Percentiles rank a stretch among this genome's conserved stretches.
phyloP scores from a whole-genome alignment of 257 asterid species.

The Eustoma russellianum region DNA sequence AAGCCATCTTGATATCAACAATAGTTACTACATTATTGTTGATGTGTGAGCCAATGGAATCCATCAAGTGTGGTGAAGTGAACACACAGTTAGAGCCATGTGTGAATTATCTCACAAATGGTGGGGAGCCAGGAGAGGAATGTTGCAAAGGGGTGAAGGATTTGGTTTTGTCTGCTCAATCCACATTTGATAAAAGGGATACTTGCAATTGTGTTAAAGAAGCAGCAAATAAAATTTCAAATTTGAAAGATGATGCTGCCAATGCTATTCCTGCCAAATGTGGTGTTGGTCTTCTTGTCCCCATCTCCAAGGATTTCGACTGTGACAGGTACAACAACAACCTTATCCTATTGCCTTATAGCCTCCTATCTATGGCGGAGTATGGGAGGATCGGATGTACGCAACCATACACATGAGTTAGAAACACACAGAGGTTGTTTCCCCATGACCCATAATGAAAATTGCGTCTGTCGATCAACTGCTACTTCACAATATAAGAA shows the following conservation, averaged over 20 bases:
- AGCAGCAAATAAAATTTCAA: constrained; percentile 18
- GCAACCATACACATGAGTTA: no score
- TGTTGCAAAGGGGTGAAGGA: constrained; percentile 28
- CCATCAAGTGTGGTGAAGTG: constrained; percentile 31
- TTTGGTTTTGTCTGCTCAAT: constrained; percentile 11
- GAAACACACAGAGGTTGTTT: no score
- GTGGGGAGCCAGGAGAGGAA: constrained; percentile 8
- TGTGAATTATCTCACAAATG: constrained; percentile 21
- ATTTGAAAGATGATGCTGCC: constrained; percentile 31
- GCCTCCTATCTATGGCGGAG: no score
- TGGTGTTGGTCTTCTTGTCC: constrained; percentile 20
- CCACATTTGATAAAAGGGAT: constrained; percentile 17
- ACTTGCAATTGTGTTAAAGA: constrained; percentile 27
- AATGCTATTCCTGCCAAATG: constrained; percentile 27
- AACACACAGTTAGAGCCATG: constrained; percentile 23
- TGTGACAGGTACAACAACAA: constrained; percentile 28
- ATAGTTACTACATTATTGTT: constrained; percentile 17
- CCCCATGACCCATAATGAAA: no score
- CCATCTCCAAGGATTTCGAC: constrained; percentile 30
- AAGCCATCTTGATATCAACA: constrained; percentile 10
- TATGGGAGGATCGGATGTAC: no score
- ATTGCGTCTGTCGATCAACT: no score
- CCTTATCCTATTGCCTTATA: no score
- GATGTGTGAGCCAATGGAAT: constrained; percentile 12
- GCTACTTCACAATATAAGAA: no score